Base-by-base conservation (phyloP, 148 eudicot genomes). In the Diospyros lotus region DNA sequence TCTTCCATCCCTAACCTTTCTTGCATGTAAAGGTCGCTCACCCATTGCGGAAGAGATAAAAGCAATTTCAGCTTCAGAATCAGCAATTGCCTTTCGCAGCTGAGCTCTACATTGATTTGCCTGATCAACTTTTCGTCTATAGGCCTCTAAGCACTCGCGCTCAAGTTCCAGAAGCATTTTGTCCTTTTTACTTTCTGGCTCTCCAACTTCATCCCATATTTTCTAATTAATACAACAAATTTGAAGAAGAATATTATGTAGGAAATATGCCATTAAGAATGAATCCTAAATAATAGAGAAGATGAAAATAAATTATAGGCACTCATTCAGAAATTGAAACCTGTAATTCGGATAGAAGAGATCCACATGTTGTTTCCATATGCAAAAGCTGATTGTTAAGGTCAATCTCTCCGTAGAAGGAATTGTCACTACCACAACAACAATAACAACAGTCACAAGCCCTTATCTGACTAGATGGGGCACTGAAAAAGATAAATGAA, bases 121-220 rank as follows among this genome's bases (percentile, higher is more conserved):
- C 63, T 91, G 90, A 76, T 93, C 92, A 58, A 91, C 98, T 75
- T 87, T 87, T 81, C 87, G 84, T 74, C 87, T 86, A 44, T 93
- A 93, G 11, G 81, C 88, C 68, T 89, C 92, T 77, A 93, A 55
- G 79, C 98, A 93, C 74, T 93, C 87, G 84, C 78, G 77, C 84
- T 93, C 92, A 62, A 93, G 86, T 82, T 93, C 88, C 76, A 78
- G 68, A 58, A 93, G 84, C 91, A 93, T 88, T 55, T 76, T 82
- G 54, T 91, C 94, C 85, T 87, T 91, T 78, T 85, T 85, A 18
- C 74, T 63, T 55, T 84, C 90, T 52, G 85, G 70, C 78, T 91
- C 96, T 13, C 98, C 98, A 70, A 93, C 85, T 85, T 93, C 98
- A 84, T 87, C 86, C 98, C 98, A 91, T 82, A 93, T 89, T 86